A percentile compares a stretch with the other conserved stretches of the same genome.
These are phyloP conservation scores for Platanus orientalis DNA, from an alignment of 164 flowering plant genomes.

Conservation along the genomic window DNA sequence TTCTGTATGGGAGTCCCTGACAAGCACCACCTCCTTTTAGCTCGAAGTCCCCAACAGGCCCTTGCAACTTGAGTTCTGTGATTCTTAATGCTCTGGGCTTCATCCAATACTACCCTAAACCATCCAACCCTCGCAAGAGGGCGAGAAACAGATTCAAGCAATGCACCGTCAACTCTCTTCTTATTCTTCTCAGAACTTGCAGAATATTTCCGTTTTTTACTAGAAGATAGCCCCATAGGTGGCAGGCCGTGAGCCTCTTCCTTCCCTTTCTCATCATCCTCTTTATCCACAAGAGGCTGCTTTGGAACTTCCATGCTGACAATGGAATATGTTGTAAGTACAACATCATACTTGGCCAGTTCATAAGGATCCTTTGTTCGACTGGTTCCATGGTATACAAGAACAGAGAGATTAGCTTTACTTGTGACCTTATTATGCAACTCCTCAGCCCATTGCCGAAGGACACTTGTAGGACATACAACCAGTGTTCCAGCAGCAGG, in stretches of 20 bases:
- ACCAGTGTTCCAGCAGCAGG: slow-evolving; percentile 90
- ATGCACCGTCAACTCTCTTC: slow-evolving; percentile 37
- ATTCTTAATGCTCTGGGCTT: slow-evolving; percentile 96
- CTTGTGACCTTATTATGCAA: slow-evolving; percentile 67
- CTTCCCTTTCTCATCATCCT: slow-evolving; percentile 46
- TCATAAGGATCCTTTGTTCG: slow-evolving; percentile 78
- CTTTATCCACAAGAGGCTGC: slow-evolving; percentile 63
- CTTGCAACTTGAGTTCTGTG: slow-evolving; percentile 87
- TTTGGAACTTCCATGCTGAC: slow-evolving; percentile 95
- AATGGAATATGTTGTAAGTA: slow-evolving; percentile 86
- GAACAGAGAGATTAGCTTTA: slow-evolving; percentile 71
- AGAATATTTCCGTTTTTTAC: slow-evolving; percentile 60
- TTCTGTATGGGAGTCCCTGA: slow-evolving; percentile 97
- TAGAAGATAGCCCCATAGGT: slow-evolving; percentile 25
- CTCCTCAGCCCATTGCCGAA: slow-evolving; percentile 91
- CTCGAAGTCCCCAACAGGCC: slow-evolving; percentile 98
- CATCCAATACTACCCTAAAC: slow-evolving; percentile 95
- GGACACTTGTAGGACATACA: slow-evolving; percentile 97
- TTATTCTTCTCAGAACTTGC: slow-evolving; percentile 40
- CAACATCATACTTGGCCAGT: slow-evolving; percentile 89
- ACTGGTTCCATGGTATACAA: slow-evolving; percentile 76
- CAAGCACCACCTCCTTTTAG: slow-evolving; percentile 95
- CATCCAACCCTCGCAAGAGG: slow-evolving; percentile 88
- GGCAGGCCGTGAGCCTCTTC: slow-evolving; percentile 17
- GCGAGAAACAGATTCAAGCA: slow-evolving; percentile 53